Evolutionary conservation across 73 alveolate species (phyloP).

Genomic region (Paramecium primaurelia): DNA sequence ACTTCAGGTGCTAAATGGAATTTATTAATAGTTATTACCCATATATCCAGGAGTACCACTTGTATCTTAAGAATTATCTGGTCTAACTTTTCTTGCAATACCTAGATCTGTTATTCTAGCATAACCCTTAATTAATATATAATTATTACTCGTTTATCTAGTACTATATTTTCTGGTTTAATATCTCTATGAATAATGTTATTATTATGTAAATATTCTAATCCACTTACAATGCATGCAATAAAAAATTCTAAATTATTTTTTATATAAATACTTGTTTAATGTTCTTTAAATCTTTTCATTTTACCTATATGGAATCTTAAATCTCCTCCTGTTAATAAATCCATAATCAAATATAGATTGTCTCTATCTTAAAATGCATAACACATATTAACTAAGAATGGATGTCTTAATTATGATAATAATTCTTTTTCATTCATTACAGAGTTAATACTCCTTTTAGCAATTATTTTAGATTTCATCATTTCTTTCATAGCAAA

Average conservation of each 20-base stretch:
- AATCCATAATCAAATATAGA: constrained; percentile 85
- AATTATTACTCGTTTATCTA: constrained; percentile 75
- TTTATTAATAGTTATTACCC: constrained; percentile 56
- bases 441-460: constrained; percentile 57
- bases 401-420: constrained; percentile 59
- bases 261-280: constrained; percentile 71
- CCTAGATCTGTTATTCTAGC: constrained; percentile 85
- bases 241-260: constrained; percentile 74
- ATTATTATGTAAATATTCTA: constrained; percentile 89
- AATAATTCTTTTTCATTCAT: constrained; percentile 59
- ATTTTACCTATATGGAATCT: constrained; percentile 83
- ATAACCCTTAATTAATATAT: constrained; percentile 53
- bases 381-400: constrained; percentile 88
- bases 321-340: constrained; percentile 93
- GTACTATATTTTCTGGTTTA: constrained; percentile 96
- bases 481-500: constrained; percentile 66
- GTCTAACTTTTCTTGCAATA: constrained; percentile 75
- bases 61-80: constrained; percentile 81
- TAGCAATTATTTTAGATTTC: constrained; percentile 55
- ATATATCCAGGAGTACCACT: constrained; percentile 94
- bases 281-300: constrained; percentile 85
- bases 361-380: constrained; percentile 93
- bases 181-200: constrained; percentile 93
- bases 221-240: constrained; percentile 84
- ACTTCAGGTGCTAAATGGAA: constrained; percentile 80